Evolutionary conservation across 2,329 filamentous ascomycete species (phyloP), one percentile per base, ranked within the genome.

Genomic region (Paraphoma sp.): DNA sequence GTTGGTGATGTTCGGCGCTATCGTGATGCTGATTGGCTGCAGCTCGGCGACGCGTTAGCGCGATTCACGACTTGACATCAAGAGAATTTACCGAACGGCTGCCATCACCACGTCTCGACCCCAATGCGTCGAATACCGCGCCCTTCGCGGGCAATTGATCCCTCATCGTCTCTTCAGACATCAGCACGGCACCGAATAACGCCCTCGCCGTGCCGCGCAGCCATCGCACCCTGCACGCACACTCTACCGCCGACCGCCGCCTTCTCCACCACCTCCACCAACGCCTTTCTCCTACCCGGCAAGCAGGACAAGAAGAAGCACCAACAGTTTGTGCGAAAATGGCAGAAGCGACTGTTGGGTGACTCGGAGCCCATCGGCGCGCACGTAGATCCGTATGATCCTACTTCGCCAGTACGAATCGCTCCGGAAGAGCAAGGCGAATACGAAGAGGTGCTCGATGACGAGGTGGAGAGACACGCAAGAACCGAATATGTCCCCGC

Each of bases 101-200:
- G 48, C 48, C 64, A 62, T 62, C 64, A 54, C 56, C 59, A 61
- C 63, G 69, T 59, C 58, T 52, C 58, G 60, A 67, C 56, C 57
- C 51, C 70, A 64, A 76, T 76, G 74, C 74, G 73, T 57, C 72
- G 72, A 68, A 75, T 76, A 76, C 62, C 73, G 57, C 68, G 69
- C 63, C 63, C 71, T 23, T 64, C 67, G 56, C 69, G 71, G 70
- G 68, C 73, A 67, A 70, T 73, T 61, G 71, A 72, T 47, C 54
- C 58, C 44, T 63, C 67, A 23, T n/a, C 62, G 14, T 28, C 56
- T 4, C 53, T 68, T 23, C 59, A 59, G 2, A 56, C 57, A 12
- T 51, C 63, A 3, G 38, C 64, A 38, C 63, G 63, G 17, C 64
- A 62, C 47, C 50, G 62, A 10, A 40, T 59, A 11, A 50, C 56